These are phyloP conservation scores for Gonium pectorale DNA, from an alignment of 139 green algal species.

Conservation along the genomic window DNA sequence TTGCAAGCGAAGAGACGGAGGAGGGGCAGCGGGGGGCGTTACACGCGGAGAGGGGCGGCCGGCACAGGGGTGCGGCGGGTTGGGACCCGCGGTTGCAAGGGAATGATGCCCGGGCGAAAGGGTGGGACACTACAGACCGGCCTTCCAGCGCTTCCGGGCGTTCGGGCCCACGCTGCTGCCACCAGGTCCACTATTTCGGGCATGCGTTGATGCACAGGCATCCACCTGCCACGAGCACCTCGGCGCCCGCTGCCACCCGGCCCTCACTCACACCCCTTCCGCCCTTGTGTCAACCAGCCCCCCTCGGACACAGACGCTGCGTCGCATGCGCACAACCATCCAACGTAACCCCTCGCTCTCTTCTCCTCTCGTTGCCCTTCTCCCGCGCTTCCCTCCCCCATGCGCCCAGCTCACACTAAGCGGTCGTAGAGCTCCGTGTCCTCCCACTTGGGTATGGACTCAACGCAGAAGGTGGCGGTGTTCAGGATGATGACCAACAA, in stretches of 20 bases:
- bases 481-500: constrained; percentile 28
- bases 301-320: no score
- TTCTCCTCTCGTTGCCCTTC: background rate
- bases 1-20: background rate
- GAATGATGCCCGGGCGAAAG: background rate
- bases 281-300: no score
- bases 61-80: background rate
- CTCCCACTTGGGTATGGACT: constrained; percentile 17
- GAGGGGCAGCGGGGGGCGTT: background rate
- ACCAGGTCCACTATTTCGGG: no score
- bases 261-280: no score
- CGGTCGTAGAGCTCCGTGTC: constrained; percentile 20
- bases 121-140: background rate
- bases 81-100: no score
- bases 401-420: background rate
- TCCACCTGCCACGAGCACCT: no score
- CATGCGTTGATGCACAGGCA: no score
- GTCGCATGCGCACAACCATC: background rate
- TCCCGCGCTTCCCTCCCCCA: background rate
- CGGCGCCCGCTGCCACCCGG: no score
- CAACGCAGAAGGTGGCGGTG: constrained; percentile 37
- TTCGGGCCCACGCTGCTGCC: no score
- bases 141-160: no score
- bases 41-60: background rate
- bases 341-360: background rate